phyloP scores from a whole-genome alignment of 306 rosid species.

The Abrus pulchellus region DNA sequence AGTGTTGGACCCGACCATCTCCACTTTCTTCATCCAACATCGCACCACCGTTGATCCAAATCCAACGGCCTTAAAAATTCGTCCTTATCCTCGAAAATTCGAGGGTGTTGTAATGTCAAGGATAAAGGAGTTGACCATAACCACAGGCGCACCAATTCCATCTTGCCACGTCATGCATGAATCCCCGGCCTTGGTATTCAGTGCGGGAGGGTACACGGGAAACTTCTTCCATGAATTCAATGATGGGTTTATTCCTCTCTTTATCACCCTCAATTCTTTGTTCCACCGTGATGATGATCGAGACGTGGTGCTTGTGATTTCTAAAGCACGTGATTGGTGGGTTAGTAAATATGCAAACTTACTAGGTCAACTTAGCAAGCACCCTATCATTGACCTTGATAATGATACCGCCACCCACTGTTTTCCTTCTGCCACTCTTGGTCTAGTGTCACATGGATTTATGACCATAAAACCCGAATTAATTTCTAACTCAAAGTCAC shows the following conservation, averaged over 20 bases:
- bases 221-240: constrained; percentile 64
- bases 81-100: constrained; percentile 56
- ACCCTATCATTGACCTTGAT: constrained; percentile 55
- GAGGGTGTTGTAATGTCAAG: constrained; percentile 7
- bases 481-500: constrained; percentile 35
- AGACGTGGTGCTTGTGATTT: constrained; percentile 51
- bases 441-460: constrained; percentile 46
- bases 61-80: constrained; percentile 43
- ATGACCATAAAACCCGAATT: not conserved
- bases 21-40: constrained; percentile 45
- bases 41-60: not conserved
- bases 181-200: constrained; percentile 49
- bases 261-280: constrained; percentile 52
- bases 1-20: not conserved
- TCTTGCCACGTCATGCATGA: constrained; percentile 16
- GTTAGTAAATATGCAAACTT: constrained; percentile 44
- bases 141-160: not conserved
- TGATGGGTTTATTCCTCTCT: constrained; percentile 57
- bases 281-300: constrained; percentile 18
- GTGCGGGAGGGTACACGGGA: constrained; percentile 58
- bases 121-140: no score
- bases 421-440: constrained; percentile 56
- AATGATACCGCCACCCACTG: constrained; percentile 60
- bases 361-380: constrained; percentile 42
- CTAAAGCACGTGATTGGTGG: constrained; percentile 64